Evolutionary conservation across 352 stramenopile genomes (phyloP).

Genomic region (Thraustochytrium sp.): DNA sequence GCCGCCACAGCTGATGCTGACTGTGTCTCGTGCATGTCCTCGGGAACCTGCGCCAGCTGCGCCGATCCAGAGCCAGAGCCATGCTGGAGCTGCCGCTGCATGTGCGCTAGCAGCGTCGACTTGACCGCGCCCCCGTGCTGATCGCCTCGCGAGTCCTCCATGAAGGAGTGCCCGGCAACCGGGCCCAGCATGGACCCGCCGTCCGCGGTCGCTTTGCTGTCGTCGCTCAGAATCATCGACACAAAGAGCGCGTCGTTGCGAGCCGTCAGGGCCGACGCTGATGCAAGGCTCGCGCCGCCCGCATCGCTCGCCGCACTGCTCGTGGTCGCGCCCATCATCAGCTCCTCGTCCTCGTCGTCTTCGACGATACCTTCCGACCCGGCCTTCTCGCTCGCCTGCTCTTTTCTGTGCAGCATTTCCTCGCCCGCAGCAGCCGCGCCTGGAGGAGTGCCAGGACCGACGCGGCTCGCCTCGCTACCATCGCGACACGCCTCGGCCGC

Average conservation of each 20-base stretch:
- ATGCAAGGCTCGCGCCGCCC: background rate
- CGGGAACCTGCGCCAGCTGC: background rate
- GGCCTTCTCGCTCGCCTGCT: background rate
- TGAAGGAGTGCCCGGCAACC: background rate
- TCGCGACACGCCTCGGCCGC: background rate
- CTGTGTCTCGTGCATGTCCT: background rate
- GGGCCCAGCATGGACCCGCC: background rate
- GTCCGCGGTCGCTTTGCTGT: constrained; percentile 9
- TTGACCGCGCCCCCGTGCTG: background rate
- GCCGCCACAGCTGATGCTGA: too few species aligned
- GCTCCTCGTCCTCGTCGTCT: background rate
- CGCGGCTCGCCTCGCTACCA: background rate
- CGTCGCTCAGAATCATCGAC: constrained; percentile 36
- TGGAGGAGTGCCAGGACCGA: background rate
- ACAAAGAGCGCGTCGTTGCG: background rate
- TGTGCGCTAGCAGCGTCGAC: background rate
- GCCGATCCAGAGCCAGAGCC: too few species aligned
- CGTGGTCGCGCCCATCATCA: background rate
- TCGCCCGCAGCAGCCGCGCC: background rate
- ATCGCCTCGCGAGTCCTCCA: background rate
- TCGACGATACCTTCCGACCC: background rate
- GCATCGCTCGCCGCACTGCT: background rate
- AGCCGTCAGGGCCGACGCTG: background rate
- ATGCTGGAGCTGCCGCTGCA: background rate
- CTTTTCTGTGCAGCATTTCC: background rate